Evolutionary conservation across 495 filamentous ascomycete species (phyloP).

Genomic region (Neurospora sp.): DNA sequence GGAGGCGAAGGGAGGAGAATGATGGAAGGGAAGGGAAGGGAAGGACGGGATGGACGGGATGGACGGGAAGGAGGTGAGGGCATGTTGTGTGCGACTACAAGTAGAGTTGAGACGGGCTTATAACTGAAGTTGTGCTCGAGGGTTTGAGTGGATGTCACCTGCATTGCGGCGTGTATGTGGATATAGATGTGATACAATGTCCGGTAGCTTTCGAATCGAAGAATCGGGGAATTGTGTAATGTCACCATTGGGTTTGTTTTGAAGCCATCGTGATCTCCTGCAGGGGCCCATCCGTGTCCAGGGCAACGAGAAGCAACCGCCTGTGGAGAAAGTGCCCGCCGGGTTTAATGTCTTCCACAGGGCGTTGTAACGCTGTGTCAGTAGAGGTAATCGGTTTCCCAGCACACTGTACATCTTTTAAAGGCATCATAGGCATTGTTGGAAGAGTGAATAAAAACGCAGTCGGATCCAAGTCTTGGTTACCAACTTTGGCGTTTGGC

Average conservation of each 20-base stretch:
- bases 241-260: background rate
- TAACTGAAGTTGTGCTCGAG: background rate
- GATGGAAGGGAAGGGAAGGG: no score
- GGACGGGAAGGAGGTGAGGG: no score
- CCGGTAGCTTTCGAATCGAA: background rate
- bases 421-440: background rate
- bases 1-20: no score
- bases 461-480: background rate
- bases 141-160: background rate
- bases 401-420: background rate
- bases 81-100: no score
- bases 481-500: background rate
- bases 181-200: background rate
- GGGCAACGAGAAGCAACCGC: background rate
- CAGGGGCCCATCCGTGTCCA: background rate
- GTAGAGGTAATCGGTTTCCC: background rate
- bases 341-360: background rate
- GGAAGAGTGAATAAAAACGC: background rate
- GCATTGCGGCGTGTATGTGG: background rate
- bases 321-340: background rate
- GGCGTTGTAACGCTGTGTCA: background rate
- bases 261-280: background rate
- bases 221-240: background rate
- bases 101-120: no score
- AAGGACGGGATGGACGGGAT: no score